A percentile compares a stretch with the other conserved stretches of the same genome.
phyloP scores from a whole-genome alignment of 2,329 filamentous ascomycete species.

The Trichophyton verrucosum region DNA sequence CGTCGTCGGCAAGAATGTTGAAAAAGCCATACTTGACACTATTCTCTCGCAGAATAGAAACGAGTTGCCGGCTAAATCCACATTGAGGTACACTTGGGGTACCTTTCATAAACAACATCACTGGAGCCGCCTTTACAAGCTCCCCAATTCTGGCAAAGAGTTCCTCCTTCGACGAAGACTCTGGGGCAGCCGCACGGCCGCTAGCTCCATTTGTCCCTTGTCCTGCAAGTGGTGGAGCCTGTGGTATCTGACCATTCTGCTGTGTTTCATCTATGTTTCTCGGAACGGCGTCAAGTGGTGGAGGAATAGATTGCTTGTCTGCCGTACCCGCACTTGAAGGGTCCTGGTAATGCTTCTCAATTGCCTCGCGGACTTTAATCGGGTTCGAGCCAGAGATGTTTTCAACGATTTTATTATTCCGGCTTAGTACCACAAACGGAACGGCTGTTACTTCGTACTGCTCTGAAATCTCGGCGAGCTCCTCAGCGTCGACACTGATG shows the following conservation, averaged over 20 bases:
- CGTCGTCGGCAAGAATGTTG: slow-evolving; percentile 95
- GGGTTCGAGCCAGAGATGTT: slow-evolving; percentile 84
- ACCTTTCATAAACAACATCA: slow-evolving; percentile 99
- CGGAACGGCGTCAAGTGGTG: slow-evolving; percentile 29
- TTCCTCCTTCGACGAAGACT: slow-evolving; percentile 60
- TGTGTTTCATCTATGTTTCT: slow-evolving; percentile 20
- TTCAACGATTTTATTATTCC: slow-evolving; percentile 63
- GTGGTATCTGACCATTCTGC: slow-evolving; percentile 12
- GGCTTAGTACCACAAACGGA: slow-evolving; percentile 76
- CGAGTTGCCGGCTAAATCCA: slow-evolving; percentile 84
- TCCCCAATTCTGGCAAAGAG: slow-evolving; percentile 67
- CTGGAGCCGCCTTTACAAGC: slow-evolving; percentile 85
- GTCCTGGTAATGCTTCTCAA: slow-evolving; percentile 64
- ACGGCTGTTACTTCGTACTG: slow-evolving; percentile 89
- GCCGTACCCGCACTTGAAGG: slow-evolving; percentile 22
- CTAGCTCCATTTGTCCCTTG: slow-evolving; percentile 13
- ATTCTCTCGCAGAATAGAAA: slow-evolving; percentile 73
- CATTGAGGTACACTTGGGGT: slow-evolving; percentile 78
- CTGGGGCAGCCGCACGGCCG: slow-evolving; percentile 12
- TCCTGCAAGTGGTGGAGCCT: slow-evolving; percentile 19
- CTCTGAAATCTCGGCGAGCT: slow-evolving; percentile 83
- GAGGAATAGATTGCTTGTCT: slow-evolving; percentile 26
- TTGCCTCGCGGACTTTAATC: slow-evolving; percentile 66
- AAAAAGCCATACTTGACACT: slow-evolving; percentile 97
- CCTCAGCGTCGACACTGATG: slow-evolving; percentile 87